Base-by-base conservation (phyloP, 108 stramenopile genomes). In the Cylindrotheca closterium region DNA sequence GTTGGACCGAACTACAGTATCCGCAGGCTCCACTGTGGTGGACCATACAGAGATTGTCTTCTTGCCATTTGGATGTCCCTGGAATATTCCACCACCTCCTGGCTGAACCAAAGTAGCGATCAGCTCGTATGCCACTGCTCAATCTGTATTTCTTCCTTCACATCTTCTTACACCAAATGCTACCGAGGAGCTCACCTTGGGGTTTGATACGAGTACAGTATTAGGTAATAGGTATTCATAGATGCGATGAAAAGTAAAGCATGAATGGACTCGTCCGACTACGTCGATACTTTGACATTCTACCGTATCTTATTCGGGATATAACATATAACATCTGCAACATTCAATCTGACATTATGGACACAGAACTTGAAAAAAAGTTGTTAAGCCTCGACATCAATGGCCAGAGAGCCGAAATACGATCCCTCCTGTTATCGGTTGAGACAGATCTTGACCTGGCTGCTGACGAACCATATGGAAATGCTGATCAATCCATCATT, bases 401-500 rank as follows among this genome's bases (percentile, higher is more conserved):
- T n/a, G 37, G 37, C 15, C 37, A 42, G 37, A 42, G 15, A 15
- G 49, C 27, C 7, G 3, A 32, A 4, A 70, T 77, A 46, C 79
- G 71, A 2, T 7, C 52, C 18, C 18, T 56, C 12, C 27, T 80
- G 42, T 50, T 60, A 31, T 47, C 63, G 30, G 42, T 51, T 17
- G 79, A 71, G 19, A 80, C 79, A 29, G 49, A 80, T 29, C 55
- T 68, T 3, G 47, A 73, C 21, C 25, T 54, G 8, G 69, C 76
- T 32, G 75, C 73, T 31, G 26, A 33, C 15, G 71, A 80, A 49
- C 75, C 75, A 18, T 68, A 51, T n/a, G 79, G 75, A 32, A 55
- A 78, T 46, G 78, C 75, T 5, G 79, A 80, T 59, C 77, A 78
- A 34, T 26, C 60, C 12, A 5, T 59, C 7, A 57, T 73, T 18